A percentile compares a stretch with the other conserved stretches of the same genome.
Evolutionary conservation across 495 filamentous ascomycete species (phyloP).

Genomic region (Elasticomyces elasticus): DNA sequence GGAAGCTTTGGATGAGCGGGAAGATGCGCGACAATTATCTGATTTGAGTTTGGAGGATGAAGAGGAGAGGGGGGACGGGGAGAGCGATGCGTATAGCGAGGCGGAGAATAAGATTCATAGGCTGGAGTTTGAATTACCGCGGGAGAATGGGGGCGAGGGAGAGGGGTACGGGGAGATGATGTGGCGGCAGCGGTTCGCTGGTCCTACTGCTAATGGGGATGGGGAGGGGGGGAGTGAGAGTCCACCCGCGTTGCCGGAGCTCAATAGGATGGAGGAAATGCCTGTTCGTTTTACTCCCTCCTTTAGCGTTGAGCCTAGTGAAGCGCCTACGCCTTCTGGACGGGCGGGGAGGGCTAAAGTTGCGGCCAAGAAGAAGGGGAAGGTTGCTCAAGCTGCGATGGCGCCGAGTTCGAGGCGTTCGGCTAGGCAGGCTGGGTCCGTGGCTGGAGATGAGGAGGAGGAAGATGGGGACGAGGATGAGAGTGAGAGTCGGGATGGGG

Average conservation of each 20-base stretch:
- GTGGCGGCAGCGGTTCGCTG: constrained; percentile 54
- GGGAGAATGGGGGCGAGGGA: no score
- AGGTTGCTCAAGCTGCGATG: background rate
- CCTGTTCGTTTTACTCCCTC: constrained; percentile 20
- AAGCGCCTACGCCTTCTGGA: constrained; percentile 8
- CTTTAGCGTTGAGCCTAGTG: constrained; percentile 17
- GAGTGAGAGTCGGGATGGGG: constrained; percentile 31
- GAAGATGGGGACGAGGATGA: constrained; percentile 28
- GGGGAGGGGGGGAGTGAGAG: constrained; percentile 39
- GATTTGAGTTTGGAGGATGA: constrained; percentile 6
- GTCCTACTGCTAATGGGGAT: no score
- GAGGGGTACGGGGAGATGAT: constrained; percentile 69
- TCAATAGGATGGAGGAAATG: constrained; percentile 25
- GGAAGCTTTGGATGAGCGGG: constrained; percentile 77
- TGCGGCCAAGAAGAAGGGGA: constrained; percentile 1
- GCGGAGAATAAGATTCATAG: constrained; percentile 37
- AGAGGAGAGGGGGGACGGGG: constrained; percentile 32
- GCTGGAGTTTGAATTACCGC: constrained; percentile 63
- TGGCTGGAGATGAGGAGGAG: constrained; percentile 25
- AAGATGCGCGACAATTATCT: constrained; percentile 26
- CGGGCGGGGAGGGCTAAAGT: constrained; percentile 3
- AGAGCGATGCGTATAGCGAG: constrained; percentile 18
- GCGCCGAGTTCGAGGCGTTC: constrained; percentile 8
- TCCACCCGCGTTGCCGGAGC: constrained; percentile 43
- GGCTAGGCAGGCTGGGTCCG: constrained; percentile 17